phyloP scores from a whole-genome alignment of 306 rosid genomes.

The Prunus mongolica region DNA sequence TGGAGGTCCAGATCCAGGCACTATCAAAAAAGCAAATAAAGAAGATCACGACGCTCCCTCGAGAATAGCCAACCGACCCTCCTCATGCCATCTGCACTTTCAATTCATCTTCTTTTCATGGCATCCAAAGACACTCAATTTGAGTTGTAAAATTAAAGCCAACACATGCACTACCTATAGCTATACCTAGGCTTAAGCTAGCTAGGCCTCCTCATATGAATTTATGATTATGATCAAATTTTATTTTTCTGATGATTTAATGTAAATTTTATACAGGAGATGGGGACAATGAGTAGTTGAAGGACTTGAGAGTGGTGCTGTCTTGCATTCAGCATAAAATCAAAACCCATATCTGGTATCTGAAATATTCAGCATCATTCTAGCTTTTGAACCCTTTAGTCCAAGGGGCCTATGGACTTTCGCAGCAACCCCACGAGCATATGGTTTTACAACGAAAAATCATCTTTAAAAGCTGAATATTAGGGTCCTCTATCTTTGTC shows the following conservation, averaged over 20 bases:
- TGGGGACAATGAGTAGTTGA: conserved; percentile 48
- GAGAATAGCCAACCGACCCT: conserved; percentile 29
- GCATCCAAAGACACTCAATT: conserved; percentile 51
- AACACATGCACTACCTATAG: conserved; percentile 9
- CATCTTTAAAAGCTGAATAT: conserved; percentile 25
- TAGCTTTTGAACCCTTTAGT: conserved; percentile 62
- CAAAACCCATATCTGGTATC: conserved; percentile 39
- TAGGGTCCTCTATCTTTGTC: conserved; percentile 37
- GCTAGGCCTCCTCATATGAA: neutral
- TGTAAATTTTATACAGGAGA: conserved; percentile 12
- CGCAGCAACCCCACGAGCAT: conserved; percentile 56
- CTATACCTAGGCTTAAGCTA: too few species aligned
- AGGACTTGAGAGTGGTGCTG: conserved; percentile 51
- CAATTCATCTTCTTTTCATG: conserved; percentile 52
- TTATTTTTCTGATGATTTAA: neutral
- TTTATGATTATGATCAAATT: neutral
- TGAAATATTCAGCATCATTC: conserved; percentile 57
- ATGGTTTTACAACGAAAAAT: conserved; percentile 37
- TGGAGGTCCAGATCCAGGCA: conserved; percentile 53
- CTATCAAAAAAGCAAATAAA: conserved; percentile 33
- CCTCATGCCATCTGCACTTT: conserved; percentile 4
- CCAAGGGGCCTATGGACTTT: conserved; percentile 42
- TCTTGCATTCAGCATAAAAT: conserved; percentile 81
- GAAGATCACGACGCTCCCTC: conserved; percentile 60
- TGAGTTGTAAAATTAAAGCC: conserved; percentile 9